Base-by-base conservation (phyloP, 306 rosid species). In the Styphnolobium japonicum region DNA sequence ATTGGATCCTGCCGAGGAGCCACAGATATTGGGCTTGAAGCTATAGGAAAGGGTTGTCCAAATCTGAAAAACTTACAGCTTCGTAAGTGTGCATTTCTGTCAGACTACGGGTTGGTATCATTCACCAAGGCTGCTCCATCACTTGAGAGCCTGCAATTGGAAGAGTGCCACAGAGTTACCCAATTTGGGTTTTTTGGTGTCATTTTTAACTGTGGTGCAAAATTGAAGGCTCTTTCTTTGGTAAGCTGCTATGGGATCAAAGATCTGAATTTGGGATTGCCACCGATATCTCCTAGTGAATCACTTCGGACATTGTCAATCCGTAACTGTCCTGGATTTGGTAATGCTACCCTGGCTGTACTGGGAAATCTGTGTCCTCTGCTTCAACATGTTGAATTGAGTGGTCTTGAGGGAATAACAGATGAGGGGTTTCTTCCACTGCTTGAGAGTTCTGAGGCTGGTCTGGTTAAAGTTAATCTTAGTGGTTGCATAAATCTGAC, bases 121-220 rank as follows among this genome's bases (percentile, higher is more conserved):
- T 85, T 96, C 77, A 46, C 90, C 80, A 93, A 85, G 74, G 87
- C 89, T 65, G 93, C 98, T 36, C 76, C 81, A 65, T 85, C 94
- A 40, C 87, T 96, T 49, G 93, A 88, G 89, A 93, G 85, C 89
- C 87, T 96, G 55, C 90, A 89, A 64, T 86, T 93, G 82, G 97
- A 89, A 82, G 97, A 93, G 89, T 96, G 99, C 88, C 97, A 91
- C 88, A 87, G 94, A 82, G 79, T 96, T 80, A 88, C 97, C 87
- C 98, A 91, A 73, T 57, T 79, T 69, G 99, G 98, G 76, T 58
- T 90, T 80, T 85, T 93, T 57, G 93, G 97, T 21, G 19, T 76
- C 75, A 87, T 96, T 86, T 81, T 89, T 14, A 90, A 85, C 83
- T 86, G 94, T 82, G 80, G 93, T 73, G 56, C 89, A 16, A 91